Base-by-base conservation (phyloP, 192 early-diverging fungal genomes). In the Backusella macrospora region DNA sequence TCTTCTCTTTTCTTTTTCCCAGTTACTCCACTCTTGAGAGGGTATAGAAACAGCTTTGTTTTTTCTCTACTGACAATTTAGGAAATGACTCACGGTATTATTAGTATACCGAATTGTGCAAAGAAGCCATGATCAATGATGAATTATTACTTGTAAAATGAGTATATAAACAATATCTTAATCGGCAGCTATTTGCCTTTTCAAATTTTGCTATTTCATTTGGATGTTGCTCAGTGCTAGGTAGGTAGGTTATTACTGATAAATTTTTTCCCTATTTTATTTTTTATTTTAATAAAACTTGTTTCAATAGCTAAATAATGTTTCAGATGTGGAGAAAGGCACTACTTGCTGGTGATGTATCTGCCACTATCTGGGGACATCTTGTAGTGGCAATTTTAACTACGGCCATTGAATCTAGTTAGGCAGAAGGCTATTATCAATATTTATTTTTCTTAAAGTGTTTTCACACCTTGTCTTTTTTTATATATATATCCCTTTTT, bases 141-240 rank as follows among this genome's bases (percentile, higher is more conserved):
- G 72, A 73, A 42, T 4, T 15, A 5, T 42, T 73, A 34, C 18
- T 73, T 10, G 37, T 21, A 9, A 65, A 47, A 18, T 48, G 66
- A 21, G 72, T 64, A 16, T 73, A 73, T 47, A 66, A 73, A 63
- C 72, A 73, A 81, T 76, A 84, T 69, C 49, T 86, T 21, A 82
- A 78, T 62, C 85, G 85, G 18, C 74, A 73, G 2, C 62, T 86
- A 42, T 79, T 79, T 15, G 73, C 71, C 14, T 84, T 86, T 52
- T 74, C 81, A 26, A 84, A 81, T 65, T 83, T 86, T 80, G 83
- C 79, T 40, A 80, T 84, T 39, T 83, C 85, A 34, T 86, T 84
- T 63, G 77, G 80, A 5, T 84, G 83, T 67, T 74, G 78, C 21
- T 84, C 81, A 13, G 73, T 86, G 34, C 76, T 84, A 10, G 68